These are phyloP conservation scores for Aspergillus udagawae DNA, from an alignment of 2,329 filamentous ascomycete species.

Conservation along the genomic window DNA sequence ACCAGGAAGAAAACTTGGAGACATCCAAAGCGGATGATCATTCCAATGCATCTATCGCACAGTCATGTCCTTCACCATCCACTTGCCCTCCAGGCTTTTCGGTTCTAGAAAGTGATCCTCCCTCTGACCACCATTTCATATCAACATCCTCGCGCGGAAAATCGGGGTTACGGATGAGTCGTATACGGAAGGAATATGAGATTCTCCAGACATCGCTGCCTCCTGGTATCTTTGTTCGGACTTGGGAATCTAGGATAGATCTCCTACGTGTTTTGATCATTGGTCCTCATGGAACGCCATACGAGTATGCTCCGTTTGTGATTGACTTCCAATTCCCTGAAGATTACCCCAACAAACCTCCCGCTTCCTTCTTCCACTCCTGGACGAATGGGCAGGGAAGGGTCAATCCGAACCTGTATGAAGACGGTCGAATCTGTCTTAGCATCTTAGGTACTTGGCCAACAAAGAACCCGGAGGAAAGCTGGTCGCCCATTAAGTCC, in stretches of 20 bases:
- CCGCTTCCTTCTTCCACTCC: conserved; percentile 56
- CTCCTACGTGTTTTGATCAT: conserved; percentile 57
- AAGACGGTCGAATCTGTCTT: conserved; percentile 60
- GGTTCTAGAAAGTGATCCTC: conserved; percentile 41
- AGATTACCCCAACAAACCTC: conserved; percentile 50
- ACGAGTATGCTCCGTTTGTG: conserved; percentile 59
- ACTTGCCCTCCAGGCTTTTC: conserved; percentile 30
- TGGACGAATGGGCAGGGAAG: conserved; percentile 52
- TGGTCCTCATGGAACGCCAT: conserved; percentile 57
- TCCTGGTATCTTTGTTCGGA: conserved; percentile 53
- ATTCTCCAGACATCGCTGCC: conserved; percentile 55
- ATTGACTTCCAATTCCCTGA: conserved; percentile 53
- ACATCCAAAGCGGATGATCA: neutral
- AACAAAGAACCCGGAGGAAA: conserved; percentile 48
- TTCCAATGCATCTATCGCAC: neutral
- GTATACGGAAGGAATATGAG: conserved; percentile 55
- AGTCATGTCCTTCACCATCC: conserved; percentile 3
- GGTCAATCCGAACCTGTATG: conserved; percentile 62
- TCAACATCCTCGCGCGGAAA: conserved; percentile 20
- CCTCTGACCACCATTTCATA: conserved; percentile 42
- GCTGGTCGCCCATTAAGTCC: conserved; percentile 51
- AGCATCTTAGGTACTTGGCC: conserved; percentile 59
- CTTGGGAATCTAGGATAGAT: conserved; percentile 57
- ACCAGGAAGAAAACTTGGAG: conserved; percentile 1
- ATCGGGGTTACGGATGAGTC: conserved; percentile 36